Evolutionary conservation across 2,329 filamentous ascomycete species (phyloP).

Genomic region (Cercospora sp.): DNA sequence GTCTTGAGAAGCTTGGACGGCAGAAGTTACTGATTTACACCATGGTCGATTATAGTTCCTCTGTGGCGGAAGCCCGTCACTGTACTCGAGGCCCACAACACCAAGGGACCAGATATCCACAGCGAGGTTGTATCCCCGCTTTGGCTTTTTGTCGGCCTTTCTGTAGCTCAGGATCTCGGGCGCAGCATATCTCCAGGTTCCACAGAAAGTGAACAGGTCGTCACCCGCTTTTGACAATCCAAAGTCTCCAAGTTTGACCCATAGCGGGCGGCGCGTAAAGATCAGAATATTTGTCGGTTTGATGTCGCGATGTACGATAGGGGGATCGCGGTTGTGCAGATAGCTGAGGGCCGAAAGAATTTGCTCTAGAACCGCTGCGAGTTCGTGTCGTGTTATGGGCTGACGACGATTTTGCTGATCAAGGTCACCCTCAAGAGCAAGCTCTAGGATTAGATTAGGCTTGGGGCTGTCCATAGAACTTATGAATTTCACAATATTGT

Average conservation of each 20-base stretch:
- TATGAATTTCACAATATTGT: slow-evolving; percentile 7
- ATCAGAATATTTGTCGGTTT: slow-evolving; percentile 18
- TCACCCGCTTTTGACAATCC: slow-evolving; percentile 14
- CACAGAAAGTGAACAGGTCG: slow-evolving; percentile 7
- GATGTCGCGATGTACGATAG: slow-evolving; percentile 20
- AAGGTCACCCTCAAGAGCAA: slow-evolving; percentile 5
- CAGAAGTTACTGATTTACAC: no score
- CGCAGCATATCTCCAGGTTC: slow-evolving; percentile 5
- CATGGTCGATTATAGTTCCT: no score
- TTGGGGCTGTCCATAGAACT: not conserved
- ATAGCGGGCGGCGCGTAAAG: slow-evolving; percentile 4
- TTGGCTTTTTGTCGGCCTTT: not conserved
- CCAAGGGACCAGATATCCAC: slow-evolving; percentile 18
- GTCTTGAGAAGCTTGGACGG: no score
- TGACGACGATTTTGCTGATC: not conserved
- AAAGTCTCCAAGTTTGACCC: slow-evolving; percentile 17
- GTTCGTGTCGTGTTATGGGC: slow-evolving; percentile 1
- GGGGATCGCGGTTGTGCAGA: slow-evolving; percentile 10
- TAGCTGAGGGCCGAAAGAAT: slow-evolving; percentile 7
- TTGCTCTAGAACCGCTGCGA: not conserved
- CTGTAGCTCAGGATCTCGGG: not conserved
- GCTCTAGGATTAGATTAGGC: slow-evolving; percentile 9
- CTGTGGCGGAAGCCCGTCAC: slow-evolving; percentile 1
- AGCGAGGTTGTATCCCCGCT: slow-evolving; percentile 1
- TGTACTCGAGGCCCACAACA: slow-evolving; percentile 7